A percentile compares a stretch with the other conserved stretches of the same genome.
These are phyloP conservation scores for Boletus sp. DNA, from an alignment of 768 basidiomycete species.

Conservation along the genomic window DNA sequence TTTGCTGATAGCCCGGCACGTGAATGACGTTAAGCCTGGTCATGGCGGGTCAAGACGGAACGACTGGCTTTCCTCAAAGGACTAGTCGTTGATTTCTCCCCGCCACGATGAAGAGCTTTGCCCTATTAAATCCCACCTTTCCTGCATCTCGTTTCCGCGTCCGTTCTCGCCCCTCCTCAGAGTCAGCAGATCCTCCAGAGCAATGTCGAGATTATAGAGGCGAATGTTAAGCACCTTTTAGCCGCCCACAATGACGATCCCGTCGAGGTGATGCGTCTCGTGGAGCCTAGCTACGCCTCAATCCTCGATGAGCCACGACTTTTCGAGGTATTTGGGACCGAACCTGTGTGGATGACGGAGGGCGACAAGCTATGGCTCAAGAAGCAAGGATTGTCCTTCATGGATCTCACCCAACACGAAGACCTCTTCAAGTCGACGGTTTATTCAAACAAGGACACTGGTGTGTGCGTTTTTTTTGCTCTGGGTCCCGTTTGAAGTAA, in stretches of 20 bases:
- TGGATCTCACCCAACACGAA: conserved; percentile 10
- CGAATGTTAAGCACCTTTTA: conserved; percentile 3
- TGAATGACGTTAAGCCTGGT: too few relatives aligned
- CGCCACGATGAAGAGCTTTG: too few relatives aligned
- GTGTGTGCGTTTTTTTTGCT: not conserved
- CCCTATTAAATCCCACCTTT: too few relatives aligned
- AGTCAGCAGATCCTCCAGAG: not conserved
- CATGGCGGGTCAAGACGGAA: too few relatives aligned
- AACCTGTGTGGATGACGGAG: conserved; percentile 19
- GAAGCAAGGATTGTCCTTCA: conserved; percentile 12
- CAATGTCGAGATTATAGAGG: not conserved
- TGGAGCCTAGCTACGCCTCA: conserved; percentile 12
- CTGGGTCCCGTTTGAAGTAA: not conserved
- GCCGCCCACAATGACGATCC: conserved; percentile 15
- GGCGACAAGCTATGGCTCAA: conserved; percentile 15
- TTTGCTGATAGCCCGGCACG: too few relatives aligned
- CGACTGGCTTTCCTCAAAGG: too few relatives aligned
- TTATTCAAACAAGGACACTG: not conserved
- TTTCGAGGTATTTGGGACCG: conserved; percentile 10
- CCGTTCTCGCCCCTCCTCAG: too few relatives aligned
- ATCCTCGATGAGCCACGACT: conserved; percentile 20
- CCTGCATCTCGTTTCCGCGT: too few relatives aligned
- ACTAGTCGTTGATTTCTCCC: too few relatives aligned
- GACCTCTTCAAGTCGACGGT: not conserved
- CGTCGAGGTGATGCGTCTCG: conserved; percentile 13